Base-by-base conservation (phyloP, 2,329 filamentous ascomycete species). In the Parascedosporium putredinis region DNA sequence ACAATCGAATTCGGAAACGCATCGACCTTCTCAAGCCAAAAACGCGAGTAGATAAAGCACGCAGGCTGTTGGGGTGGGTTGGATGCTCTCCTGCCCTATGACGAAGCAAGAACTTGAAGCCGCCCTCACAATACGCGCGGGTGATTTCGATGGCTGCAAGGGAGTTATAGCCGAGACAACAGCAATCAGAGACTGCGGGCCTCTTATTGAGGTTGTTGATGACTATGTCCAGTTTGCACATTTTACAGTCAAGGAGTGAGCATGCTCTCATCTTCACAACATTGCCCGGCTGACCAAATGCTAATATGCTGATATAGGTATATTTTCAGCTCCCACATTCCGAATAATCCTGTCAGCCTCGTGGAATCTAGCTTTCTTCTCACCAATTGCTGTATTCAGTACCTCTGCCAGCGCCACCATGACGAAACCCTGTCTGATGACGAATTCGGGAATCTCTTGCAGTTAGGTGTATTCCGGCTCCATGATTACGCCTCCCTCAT, bases 231-330 rank as follows among this genome's bases (percentile, higher is more conserved):
- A 62, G 3, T 61, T 65, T 47, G 60, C 64, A 3, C 62, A 65
- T 47, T 65, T 64, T 51, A 65, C 61, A 3, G 62, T 57, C 14
- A 58, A 63, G 46, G 56, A 64, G 59, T 58, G 47, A 43, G 54
- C 50, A 42, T 23, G 12, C 18, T 8, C 10, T 10, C 36, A 6
- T 40, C 36, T 40, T n/a, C n/a, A n/a, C n/a, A n/a, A n/a, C n/a
- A n/a, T n/a, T n/a, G n/a, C n/a, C n/a, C n/a, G n/a, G n/a, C n/a
- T n/a, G n/a, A n/a, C n/a, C n/a, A n/a, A n/a, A n/a, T n/a, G n/a
- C n/a, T n/a, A n/a, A n/a, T n/a, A n/a, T n/a, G n/a, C n/a, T n/a
- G n/a, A n/a, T n/a, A n/a, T 16, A 53, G 54, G 34, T 56, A 56
- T 25, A 33, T 55, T 5, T 42, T 48, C 22, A 54, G 27, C 45